Evolutionary conservation across 768 basidiomycete species (phyloP).

Genomic region (Kwoniella dejecticola): DNA sequence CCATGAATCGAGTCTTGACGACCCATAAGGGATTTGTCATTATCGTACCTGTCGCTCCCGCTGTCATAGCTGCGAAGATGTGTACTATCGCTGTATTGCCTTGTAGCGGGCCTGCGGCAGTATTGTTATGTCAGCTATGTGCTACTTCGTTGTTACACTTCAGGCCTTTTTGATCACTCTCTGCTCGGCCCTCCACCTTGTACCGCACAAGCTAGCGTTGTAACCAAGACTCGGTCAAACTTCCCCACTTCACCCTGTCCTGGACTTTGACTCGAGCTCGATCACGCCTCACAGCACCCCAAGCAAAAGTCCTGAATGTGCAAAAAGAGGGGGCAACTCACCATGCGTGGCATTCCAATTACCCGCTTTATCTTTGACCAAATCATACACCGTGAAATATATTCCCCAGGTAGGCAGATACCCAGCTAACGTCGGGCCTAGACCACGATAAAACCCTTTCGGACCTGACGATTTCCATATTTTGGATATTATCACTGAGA

Average conservation of each 20-base stretch:
- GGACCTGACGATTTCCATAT: constrained; percentile 72
- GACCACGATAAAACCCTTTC: constrained; percentile 90
- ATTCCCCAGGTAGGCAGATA: constrained; percentile 99
- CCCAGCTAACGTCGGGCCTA: constrained; percentile 92
- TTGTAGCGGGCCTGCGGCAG: constrained; percentile 4
- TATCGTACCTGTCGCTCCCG: constrained; percentile 88
- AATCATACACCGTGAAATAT: constrained; percentile 96
- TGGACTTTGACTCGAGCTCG: too few relatives aligned
- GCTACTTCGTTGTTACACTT: too few relatives aligned
- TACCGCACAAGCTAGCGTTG: too few relatives aligned
- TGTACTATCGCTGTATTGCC: constrained; percentile 58
- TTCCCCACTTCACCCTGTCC: too few relatives aligned
- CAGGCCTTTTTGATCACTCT: too few relatives aligned
- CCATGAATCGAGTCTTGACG: constrained; percentile 99
- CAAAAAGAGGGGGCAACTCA: constrained; percentile 28
- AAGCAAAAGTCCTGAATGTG: too few relatives aligned
- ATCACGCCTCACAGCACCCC: too few relatives aligned
- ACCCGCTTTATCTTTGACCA: constrained; percentile 82
- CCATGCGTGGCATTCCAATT: constrained; percentile 62
- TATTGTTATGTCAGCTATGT: constrained; percentile 6
- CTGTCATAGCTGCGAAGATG: constrained; percentile 91
- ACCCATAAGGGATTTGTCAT: constrained; percentile 98
- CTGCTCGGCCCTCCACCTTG: too few relatives aligned
- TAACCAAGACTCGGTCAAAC: too few relatives aligned
- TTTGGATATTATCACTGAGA: constrained; percentile 64